Evolutionary conservation across 1,284 basidiomycete species (phyloP).

Genomic region (Ganoderma sp.): DNA sequence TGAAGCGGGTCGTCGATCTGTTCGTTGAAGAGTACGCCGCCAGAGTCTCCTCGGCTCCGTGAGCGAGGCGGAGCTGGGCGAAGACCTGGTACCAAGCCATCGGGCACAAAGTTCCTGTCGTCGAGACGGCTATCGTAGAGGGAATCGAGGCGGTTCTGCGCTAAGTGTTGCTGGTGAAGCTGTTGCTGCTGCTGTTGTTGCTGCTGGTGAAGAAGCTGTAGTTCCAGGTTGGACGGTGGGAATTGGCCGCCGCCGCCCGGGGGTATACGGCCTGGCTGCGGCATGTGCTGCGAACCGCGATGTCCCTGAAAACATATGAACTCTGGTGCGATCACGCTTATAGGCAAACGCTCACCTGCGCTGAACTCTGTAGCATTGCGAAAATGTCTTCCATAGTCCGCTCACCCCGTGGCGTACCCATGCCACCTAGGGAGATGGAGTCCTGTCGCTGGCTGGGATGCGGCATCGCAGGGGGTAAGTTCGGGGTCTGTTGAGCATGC

Average conservation of each 20-base stretch:
- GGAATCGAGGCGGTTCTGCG: slow-evolving; percentile 59
- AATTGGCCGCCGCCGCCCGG: slow-evolving; percentile 38
- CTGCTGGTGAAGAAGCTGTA: slow-evolving; percentile 48
- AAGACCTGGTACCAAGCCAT: slow-evolving; percentile 83
- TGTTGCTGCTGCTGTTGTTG: slow-evolving; percentile 54
- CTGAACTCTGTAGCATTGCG: slow-evolving; percentile 71
- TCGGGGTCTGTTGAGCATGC: slow-evolving; percentile 48
- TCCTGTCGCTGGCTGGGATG: slow-evolving; percentile 56
- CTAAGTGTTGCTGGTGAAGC: slow-evolving; percentile 51
- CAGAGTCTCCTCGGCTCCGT: slow-evolving; percentile 58
- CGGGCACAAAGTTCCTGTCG: slow-evolving; percentile 78
- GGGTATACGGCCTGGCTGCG: slow-evolving; percentile 36
- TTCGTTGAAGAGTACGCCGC: slow-evolving; percentile 60
- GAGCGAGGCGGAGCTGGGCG: slow-evolving; percentile 63
- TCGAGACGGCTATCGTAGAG: slow-evolving; percentile 74
- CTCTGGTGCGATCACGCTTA: background rate
- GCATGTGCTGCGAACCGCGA: slow-evolving; percentile 39
- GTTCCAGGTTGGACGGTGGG: slow-evolving; percentile 38
- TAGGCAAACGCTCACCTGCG: slow-evolving; percentile 52
- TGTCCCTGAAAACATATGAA: slow-evolving; percentile 35
- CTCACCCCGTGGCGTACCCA: slow-evolving; percentile 50
- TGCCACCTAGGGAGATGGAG: slow-evolving; percentile 43
- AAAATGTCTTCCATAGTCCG: slow-evolving; percentile 78
- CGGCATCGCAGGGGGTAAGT: slow-evolving; percentile 51
- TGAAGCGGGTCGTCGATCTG: slow-evolving; percentile 65